Evolutionary conservation across 208 protist species (phyloP), one percentile per base, ranked within the genome.

Genomic region (Naegleria gruberi): DNA sequence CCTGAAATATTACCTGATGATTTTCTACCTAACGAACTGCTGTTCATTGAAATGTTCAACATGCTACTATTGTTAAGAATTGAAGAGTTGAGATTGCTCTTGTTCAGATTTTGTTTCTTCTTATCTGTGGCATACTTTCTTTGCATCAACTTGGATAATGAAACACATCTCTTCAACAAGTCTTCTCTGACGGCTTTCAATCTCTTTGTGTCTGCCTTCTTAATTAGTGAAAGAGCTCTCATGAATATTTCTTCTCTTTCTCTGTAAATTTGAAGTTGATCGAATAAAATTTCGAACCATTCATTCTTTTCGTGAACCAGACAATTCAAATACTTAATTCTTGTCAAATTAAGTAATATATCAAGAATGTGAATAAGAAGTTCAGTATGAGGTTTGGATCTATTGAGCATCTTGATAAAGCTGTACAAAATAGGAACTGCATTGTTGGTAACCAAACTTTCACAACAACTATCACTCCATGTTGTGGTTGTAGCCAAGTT

Each of bases 171-270:
- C 12, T 77, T 77, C 30, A 77, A 77, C 6, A 77, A 8, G 12
- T 1, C 2, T 8, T 77, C 65, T 77, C 34, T 77, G 17, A 77
- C 65, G 12, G 4, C n/a, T n/a, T 77, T 77, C 65, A 77, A 77
- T 77, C 65, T 12, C 8, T 77, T 77, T 37, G 65, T 19, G n/a
- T 77, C 65, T 77, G 65, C 17, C 30, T 77, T 77, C 65, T 83
- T 83, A 6, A 83, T 19, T 19, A 83, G 12, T 17, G 40, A 44
- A 6, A 83, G 17, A 26, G 42, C 85, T 30, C 85, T 74, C 55
- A 89, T 89, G n/a, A 89, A 89, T 12, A 89, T 89, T 30, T 89
- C 85, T 81, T 89, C 85, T 23, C 47, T 89, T 23, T 89, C 85
- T 82, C 85, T 40, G n/a, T 82, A 89, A 17, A 89, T 89, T 81